A percentile compares a stretch with the other conserved stretches of the same genome.
Conservation (phyloP, 1,284 basidiomycete genomes). For the Rhodotorula sp. region DNA sequence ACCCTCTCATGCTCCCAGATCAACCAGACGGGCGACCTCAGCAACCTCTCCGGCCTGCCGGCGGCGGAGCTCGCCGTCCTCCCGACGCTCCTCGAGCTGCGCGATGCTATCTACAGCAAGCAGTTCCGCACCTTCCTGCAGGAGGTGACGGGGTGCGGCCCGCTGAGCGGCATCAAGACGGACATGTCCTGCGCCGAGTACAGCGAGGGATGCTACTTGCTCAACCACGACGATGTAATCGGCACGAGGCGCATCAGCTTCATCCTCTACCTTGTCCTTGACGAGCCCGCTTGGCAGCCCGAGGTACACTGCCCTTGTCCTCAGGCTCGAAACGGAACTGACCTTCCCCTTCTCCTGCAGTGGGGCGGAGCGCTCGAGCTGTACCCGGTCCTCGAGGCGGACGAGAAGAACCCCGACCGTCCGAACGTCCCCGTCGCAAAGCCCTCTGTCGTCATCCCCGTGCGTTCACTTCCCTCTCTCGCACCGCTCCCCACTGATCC, state of each 20-base stretch:
- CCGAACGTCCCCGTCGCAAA: constrained; percentile 42
- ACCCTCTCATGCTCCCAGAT: constrained; percentile 54
- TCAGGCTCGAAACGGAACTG: neutral
- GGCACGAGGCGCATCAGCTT: constrained; percentile 92
- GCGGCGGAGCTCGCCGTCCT: constrained; percentile 74
- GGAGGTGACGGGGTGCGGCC: constrained; percentile 87
- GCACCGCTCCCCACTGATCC: too few relatives aligned
- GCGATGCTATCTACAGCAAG: constrained; percentile 87
- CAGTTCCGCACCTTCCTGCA: constrained; percentile 83
- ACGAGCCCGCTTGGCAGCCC: constrained; percentile 47
- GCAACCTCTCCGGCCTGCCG: constrained; percentile 83
- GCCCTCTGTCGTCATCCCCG: constrained; percentile 40
- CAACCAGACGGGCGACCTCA: constrained; percentile 95
- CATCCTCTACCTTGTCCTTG: constrained; percentile 95
- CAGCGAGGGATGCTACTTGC: constrained; percentile 83
- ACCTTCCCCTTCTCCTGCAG: constrained; percentile 52
- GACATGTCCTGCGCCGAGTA: constrained; percentile 97
- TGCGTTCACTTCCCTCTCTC: neutral
- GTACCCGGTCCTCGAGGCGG: constrained; percentile 63
- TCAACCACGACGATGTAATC: constrained; percentile 98
- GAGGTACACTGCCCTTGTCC: constrained; percentile 24
- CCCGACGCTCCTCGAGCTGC: constrained; percentile 74
- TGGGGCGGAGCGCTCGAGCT: constrained; percentile 95
- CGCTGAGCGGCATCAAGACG: constrained; percentile 85
- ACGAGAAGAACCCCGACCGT: constrained; percentile 52